These are phyloP conservation scores for Erythrophleum fordii DNA, from an alignment of 306 rosid species.

Conservation along the genomic window DNA sequence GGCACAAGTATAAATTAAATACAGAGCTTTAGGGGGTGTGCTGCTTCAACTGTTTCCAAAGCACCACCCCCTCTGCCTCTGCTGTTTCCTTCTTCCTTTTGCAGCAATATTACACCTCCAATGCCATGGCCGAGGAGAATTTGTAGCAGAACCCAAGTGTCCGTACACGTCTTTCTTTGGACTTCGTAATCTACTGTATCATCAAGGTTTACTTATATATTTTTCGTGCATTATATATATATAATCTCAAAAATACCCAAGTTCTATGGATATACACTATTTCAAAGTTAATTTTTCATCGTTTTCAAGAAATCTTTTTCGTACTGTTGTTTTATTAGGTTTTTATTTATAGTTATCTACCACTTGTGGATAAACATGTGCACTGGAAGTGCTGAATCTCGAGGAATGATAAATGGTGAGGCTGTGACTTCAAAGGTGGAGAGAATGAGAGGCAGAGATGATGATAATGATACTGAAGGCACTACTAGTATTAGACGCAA, in stretches of 20 bases:
- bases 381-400: slow-evolving; percentile 63
- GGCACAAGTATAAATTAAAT: slow-evolving; percentile 32
- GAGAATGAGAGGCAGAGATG: slow-evolving; percentile 44
- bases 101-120: slow-evolving; percentile 3
- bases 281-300: background rate
- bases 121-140: slow-evolving; percentile 27
- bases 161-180: slow-evolving; percentile 9
- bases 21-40: background rate
- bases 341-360: background rate
- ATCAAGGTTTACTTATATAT: slow-evolving; percentile 23
- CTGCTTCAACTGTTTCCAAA: slow-evolving; percentile 21
- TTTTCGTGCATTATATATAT: background rate
- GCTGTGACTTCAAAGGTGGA: slow-evolving; percentile 43
- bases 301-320: background rate
- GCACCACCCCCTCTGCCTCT: background rate
- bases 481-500: background rate
- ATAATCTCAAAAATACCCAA: background rate
- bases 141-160: background rate
- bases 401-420: slow-evolving; percentile 50
- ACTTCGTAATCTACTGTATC: background rate
- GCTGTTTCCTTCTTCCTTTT: slow-evolving; percentile 29
- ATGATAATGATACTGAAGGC: background rate
- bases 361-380: slow-evolving; percentile 56
- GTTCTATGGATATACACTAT: too few species aligned
- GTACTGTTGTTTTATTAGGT: background rate